Evolutionary conservation across 2,329 filamentous ascomycete species (phyloP), one percentile per base, ranked within the genome.

Genomic region (Fusarium subtropicale): DNA sequence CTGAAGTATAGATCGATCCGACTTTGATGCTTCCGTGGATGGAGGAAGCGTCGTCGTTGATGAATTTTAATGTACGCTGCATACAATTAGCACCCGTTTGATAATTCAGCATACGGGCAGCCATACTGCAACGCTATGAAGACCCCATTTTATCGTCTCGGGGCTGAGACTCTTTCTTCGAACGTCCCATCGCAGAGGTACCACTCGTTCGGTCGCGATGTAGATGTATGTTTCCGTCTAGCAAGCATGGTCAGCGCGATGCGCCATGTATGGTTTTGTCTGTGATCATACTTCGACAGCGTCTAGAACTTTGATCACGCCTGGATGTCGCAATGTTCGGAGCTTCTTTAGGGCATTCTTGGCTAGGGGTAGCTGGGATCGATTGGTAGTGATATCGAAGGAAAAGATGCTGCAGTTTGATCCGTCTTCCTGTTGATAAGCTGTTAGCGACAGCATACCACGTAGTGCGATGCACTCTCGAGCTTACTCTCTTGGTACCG

Each of bases 341-440:
- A 97, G 87, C 82, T 98, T 99, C 78, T 95, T 93, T 71, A 97
- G 86, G 45, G 95, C 94, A 83, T 99, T 99, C 81, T 91, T 93
- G 55, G 96, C 96, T 55, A 99, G 87, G 41, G 94, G 92, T 24
- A 97, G 82, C 57, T 91, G 90, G 44, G 92, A 90, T 78, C 90
- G 93, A 79, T 97, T 95, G 60, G 91, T 85, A 63, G 87, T 86
- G 58, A 97, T 87, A 78, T 99, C 95, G 84, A 99, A 99, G 72
- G 94, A 93, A 82, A 99, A 97, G 71, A 99, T 94, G 82, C 94
- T 97, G 82, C 96, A 99, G 74, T 93, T 90, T 6, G 94, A 97
- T 34, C 93, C 90, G 79, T 98, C 95, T 82, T 98, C 94, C 94
- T 97, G 73, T 28, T 51, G 20, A 3, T 4, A 22, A 2, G 36